Conservation (phyloP, 176 grass and related monocot genomes). For the Saccharum spontaneum region DNA sequence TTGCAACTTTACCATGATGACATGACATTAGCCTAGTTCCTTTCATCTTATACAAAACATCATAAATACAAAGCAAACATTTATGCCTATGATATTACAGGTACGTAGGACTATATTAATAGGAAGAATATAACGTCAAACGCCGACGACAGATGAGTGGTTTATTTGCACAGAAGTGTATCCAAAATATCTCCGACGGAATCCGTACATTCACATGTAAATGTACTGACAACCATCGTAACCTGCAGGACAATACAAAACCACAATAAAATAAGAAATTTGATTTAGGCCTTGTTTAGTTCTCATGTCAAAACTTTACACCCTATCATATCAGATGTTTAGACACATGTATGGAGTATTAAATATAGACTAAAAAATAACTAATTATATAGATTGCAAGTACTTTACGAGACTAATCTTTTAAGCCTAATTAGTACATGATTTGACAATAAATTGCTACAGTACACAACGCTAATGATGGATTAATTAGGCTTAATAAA, state of each 20-base stretch:
- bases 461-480: no score
- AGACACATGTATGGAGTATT: no score
- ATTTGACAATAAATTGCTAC: no score
- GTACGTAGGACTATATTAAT: background rate
- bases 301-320: no score
- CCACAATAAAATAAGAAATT: background rate
- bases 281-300: no score
- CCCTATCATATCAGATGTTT: no score
- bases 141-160: background rate
- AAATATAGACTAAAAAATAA: no score
- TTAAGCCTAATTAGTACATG: no score
- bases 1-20: background rate
- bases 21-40: background rate
- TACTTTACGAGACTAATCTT: no score
- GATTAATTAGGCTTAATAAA: background rate
- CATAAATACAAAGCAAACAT: background rate
- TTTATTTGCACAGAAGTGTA: background rate
- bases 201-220: conserved; percentile 2
- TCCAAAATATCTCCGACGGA: background rate
- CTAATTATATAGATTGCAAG: no score
- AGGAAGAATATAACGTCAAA: background rate
- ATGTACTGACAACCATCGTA: conserved; percentile 23
- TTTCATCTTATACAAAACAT: background rate
- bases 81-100: background rate
- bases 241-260: conserved; percentile 3